Evolutionary conservation across 768 basidiomycete species (phyloP).

Genomic region (Boletus huronensis): DNA sequence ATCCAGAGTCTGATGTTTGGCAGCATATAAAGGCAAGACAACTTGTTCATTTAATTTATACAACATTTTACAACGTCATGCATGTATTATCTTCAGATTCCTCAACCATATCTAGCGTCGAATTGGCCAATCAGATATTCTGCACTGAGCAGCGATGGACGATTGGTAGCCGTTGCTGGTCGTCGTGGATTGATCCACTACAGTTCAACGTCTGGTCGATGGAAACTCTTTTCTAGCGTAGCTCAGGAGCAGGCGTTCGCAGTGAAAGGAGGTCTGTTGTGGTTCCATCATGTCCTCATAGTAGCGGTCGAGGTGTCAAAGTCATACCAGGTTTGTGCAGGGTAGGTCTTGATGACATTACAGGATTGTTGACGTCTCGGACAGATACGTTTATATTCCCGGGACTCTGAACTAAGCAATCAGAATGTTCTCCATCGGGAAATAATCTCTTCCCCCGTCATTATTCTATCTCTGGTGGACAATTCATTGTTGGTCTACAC

Average conservation of each 20-base stretch:
- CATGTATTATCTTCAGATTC: slow-evolving; percentile 55
- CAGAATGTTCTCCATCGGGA: slow-evolving; percentile 83
- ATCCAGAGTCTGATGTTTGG: slow-evolving; percentile 97
- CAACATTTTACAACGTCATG: not conserved
- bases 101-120: slow-evolving; percentile 78
- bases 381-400: slow-evolving; percentile 90
- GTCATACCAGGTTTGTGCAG: slow-evolving; percentile 61
- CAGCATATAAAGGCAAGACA: slow-evolving; percentile 81
- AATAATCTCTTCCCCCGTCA: slow-evolving; percentile 67
- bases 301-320: slow-evolving; percentile 83
- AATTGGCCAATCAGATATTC: slow-evolving; percentile 97
- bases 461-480: slow-evolving; percentile 89
- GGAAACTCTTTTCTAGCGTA: slow-evolving; percentile 85
- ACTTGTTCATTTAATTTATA: not conserved
- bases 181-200: slow-evolving; percentile 90
- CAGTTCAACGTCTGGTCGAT: slow-evolving; percentile 88
- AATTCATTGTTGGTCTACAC: slow-evolving; percentile 94
- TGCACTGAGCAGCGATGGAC: slow-evolving; percentile 84
- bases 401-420: slow-evolving; percentile 82
- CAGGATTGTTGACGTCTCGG: not conserved
- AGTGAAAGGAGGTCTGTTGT: slow-evolving; percentile 88
- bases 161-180: slow-evolving; percentile 90
- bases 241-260: slow-evolving; percentile 82
- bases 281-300: slow-evolving; percentile 96
- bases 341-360: not conserved